phyloP scores from a whole-genome alignment of 2,329 filamentous ascomycete genomes.

The Chrysosporium queenslandicum region DNA sequence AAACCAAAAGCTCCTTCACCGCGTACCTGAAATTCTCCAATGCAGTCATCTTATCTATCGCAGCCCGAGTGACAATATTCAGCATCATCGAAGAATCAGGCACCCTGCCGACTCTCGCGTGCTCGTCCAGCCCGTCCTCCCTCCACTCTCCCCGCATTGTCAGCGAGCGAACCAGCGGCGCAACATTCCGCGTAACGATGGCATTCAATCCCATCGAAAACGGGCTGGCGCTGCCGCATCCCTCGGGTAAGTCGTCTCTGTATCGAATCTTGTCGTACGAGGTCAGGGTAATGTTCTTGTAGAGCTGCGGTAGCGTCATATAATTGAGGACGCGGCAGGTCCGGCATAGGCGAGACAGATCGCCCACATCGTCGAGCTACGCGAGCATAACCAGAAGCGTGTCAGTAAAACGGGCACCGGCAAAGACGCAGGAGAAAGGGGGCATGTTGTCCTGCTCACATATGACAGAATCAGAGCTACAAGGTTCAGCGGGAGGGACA shows the following conservation, averaged over 20 bases:
- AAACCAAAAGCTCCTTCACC: not conserved
- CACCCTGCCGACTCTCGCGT: constrained; percentile 47
- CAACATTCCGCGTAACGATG: constrained; percentile 47
- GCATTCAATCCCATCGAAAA: constrained; percentile 55
- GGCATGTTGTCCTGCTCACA: constrained; percentile 32
- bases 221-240: constrained; percentile 52
- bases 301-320: constrained; percentile 54
- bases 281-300: constrained; percentile 46
- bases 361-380: constrained; percentile 48
- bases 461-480: constrained; percentile 48
- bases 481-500: constrained; percentile 47
- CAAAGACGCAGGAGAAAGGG: not conserved
- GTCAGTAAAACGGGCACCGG: not conserved
- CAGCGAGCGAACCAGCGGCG: constrained; percentile 44
- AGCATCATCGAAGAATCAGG: constrained; percentile 57
- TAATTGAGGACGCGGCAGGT: constrained; percentile 55
- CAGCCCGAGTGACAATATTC: constrained; percentile 50
- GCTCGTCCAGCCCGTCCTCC: constrained; percentile 48
- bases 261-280: constrained; percentile 52
- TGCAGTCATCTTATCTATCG: constrained; percentile 49
- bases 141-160: constrained; percentile 48
- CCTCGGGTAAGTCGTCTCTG: constrained; percentile 48
- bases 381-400: constrained; percentile 11
- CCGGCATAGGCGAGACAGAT: constrained; percentile 50
- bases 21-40: constrained; percentile 45